A percentile compares a stretch with the other conserved stretches of the same genome.
Conservation (phyloP, 768 basidiomycete genomes). For the Hydnomerulius pinastri region DNA sequence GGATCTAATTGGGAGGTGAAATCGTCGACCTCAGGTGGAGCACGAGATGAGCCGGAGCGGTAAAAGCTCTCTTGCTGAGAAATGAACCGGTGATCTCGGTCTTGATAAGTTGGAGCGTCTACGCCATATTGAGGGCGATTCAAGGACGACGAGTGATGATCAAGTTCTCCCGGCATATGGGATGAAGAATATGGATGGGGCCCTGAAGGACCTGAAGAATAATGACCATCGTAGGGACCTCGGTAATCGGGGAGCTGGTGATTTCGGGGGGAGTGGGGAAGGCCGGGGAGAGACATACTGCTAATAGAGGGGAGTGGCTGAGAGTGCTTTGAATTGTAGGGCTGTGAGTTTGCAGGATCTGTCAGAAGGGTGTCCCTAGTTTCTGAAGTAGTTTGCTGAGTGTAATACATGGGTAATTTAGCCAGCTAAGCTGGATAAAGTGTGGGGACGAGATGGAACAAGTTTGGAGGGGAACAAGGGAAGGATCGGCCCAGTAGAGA, state of each 20-base stretch:
- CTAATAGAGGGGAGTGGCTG: slow-evolving; percentile 11
- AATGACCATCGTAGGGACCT: slow-evolving; percentile 1
- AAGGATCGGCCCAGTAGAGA: background rate
- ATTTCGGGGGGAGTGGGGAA: slow-evolving; percentile 1
- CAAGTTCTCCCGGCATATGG: slow-evolving; percentile 5
- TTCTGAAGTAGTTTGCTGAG: slow-evolving; percentile 11
- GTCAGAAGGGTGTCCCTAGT: slow-evolving; percentile 3
- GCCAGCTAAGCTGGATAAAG: background rate
- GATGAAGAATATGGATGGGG: slow-evolving; percentile 7
- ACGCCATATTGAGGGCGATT: slow-evolving; percentile 5
- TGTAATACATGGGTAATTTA: slow-evolving; percentile 11
- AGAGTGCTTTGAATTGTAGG: slow-evolving; percentile 1
- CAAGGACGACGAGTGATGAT: background rate
- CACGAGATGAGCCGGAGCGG: background rate
- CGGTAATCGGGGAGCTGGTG: slow-evolving; percentile 5
- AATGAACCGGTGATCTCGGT: slow-evolving; percentile 6
- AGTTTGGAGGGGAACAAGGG: background rate
- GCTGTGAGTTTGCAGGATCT: background rate
- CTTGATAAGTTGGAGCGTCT: background rate
- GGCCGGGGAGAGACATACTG: slow-evolving; percentile 23
- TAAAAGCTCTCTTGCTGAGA: slow-evolving; percentile 5
- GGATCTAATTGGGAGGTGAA: slow-evolving; percentile 12
- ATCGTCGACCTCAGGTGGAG: background rate
- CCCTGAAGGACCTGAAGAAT: background rate
- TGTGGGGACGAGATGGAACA: background rate